Percentiles rank a stretch among this genome's conserved stretches.
Conservation (phyloP, 2,329 filamentous ascomycete species). For the Aspergillus viridinutans region DNA sequence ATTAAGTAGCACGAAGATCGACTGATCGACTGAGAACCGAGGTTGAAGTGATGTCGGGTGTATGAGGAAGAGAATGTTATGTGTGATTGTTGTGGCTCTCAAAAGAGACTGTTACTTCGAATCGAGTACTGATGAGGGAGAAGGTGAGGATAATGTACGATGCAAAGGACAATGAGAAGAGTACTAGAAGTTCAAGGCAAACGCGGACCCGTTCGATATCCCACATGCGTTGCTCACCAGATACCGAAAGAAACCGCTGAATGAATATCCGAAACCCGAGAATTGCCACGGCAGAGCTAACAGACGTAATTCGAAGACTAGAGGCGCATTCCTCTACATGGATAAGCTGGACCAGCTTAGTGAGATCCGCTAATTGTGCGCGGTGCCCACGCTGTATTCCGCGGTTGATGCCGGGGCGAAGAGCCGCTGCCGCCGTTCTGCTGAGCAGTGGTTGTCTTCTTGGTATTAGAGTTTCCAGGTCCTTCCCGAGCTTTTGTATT, state of each 20-base stretch:
- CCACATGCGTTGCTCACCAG: conserved; percentile 20
- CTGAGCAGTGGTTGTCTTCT: conserved; percentile 24
- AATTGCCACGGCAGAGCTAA: conserved; percentile 6
- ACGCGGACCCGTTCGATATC: conserved; percentile 15
- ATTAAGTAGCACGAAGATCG: neutral
- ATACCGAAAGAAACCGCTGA: conserved; percentile 19
- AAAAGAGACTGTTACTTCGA: conserved; percentile 10
- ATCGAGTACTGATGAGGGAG: conserved; percentile 8
- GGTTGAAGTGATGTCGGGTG: neutral
- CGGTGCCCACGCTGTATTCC: conserved; percentile 27
- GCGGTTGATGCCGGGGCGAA: conserved; percentile 23
- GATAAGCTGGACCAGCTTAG: conserved; percentile 10
- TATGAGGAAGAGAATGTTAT: neutral
- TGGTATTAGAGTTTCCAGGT: conserved; percentile 17
- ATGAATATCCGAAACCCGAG: conserved; percentile 15
- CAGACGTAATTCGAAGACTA: conserved; percentile 1
- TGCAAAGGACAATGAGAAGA: conserved; percentile 15
- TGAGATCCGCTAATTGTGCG: conserved; percentile 20
- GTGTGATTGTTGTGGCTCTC: neutral
- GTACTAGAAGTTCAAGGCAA: conserved; percentile 16
- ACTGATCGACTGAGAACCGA: neutral
- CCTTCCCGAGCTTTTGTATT: conserved; percentile 29
- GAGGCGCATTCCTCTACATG: conserved; percentile 2
- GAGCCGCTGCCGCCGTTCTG: conserved; percentile 19
- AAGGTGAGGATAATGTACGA: conserved; percentile 13